phyloP scores from a whole-genome alignment of 2,329 filamentous ascomycete species.

The Seiridium cupressi region DNA sequence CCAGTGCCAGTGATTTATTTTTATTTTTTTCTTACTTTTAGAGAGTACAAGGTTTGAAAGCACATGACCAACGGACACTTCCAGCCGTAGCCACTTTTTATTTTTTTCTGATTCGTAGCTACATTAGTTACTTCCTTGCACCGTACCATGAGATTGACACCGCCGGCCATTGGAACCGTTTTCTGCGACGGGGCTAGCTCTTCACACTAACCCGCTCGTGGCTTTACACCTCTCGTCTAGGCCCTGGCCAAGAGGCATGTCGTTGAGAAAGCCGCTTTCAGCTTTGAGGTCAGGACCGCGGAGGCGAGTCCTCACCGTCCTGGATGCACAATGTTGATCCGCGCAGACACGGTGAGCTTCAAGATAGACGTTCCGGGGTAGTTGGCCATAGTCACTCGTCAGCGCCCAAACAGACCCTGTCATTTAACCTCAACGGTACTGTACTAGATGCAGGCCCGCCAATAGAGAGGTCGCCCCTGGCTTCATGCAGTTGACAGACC shows the following conservation, averaged over 20 bases:
- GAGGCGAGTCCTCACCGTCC: neutral
- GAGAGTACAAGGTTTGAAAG: neutral
- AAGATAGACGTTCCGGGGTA: too few species aligned
- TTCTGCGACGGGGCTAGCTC: neutral
- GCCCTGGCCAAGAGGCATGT: neutral
- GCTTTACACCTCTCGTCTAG: neutral
- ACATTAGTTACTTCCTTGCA: neutral
- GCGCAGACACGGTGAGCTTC: neutral
- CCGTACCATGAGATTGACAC: neutral
- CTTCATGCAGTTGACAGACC: too few species aligned
- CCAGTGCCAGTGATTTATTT: neutral
- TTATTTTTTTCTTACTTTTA: neutral
- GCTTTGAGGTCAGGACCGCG: neutral
- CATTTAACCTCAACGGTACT: neutral
- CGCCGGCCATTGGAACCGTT: neutral
- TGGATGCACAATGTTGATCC: neutral
- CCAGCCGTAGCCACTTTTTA: conserved; percentile 5
- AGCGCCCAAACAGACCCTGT: too few species aligned
- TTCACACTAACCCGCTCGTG: neutral
- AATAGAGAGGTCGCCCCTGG: too few species aligned
- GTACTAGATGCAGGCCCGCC: too few species aligned
- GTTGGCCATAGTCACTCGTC: neutral
- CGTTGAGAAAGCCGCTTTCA: neutral
- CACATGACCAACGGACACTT: neutral
- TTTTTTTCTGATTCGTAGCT: neutral